Base-by-base conservation (phyloP, 306 rosid genomes). In the Crotalaria pallida region DNA sequence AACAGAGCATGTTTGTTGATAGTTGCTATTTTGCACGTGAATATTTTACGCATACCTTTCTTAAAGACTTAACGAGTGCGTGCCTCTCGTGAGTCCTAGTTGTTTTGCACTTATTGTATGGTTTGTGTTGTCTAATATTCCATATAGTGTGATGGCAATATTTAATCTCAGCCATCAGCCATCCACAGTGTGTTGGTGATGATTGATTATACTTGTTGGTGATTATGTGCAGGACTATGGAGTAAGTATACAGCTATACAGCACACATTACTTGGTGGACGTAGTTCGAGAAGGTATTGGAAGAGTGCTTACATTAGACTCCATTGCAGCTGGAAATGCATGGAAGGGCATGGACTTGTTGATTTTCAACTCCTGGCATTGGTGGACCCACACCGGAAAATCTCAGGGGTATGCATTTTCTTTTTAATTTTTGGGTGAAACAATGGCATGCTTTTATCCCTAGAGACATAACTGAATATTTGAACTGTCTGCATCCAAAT, bases 361-460 rank as follows among this genome's bases (percentile, higher is more conserved):
- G 58, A 60, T 94, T 74, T 94, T 94, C 86, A 94, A 94, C 75
- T 79, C 99, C 0, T 90, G 99, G 99, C 99, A 94, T 66, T 94
- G 99, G 99, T 94, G 99, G 99, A 82, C 83, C 73, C 99, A 94
- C 84, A 81, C 64, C 0, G 99, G 99, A 82, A 29, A 51, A 29
- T 82, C 97, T 24, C 97, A 84, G 11, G 88, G 92, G 99, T 94
- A 94, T 8, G 81, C 16, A n/a, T 26, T 58, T 24, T 52, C 5
- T 57, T 10, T 58, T 27, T 26, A 26, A 27, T 27, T 27, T 2
- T 27, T 26, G 2, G 3, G 3, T 3, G 1, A 27, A 27, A 27
- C 31, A 2, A 0, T 6, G 36, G 9, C 1, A 31, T 31, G 36
- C 36, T 31, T 6, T 31, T 31, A 31, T 31, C 18, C 49, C 4